Evolutionary conservation across 257 asterid species (phyloP), one percentile per base, ranked within the genome.

Genomic region (Cinchona pubescens): DNA sequence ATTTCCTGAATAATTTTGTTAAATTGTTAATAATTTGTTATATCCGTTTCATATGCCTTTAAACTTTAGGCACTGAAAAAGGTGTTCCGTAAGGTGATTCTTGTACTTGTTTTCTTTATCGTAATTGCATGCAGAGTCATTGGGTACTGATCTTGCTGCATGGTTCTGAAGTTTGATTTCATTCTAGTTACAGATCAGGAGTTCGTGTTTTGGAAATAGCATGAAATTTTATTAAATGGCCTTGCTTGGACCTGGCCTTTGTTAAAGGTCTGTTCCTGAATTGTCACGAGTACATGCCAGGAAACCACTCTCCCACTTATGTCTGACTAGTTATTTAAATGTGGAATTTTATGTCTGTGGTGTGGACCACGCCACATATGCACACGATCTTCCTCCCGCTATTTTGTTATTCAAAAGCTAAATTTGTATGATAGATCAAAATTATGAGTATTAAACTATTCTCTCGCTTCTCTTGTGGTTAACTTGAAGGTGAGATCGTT

Each of bases 401-500:
- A 25, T 25, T 10, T 27, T 12, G 34, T 40, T 67, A 67, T 67
- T 29, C 38, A 67, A 27, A 45, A 69, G 55, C 43, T 27, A 14
- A 10, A 29, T 29, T n/a, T 56, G 15, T 46, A 7, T 43, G 7
- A 7, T 29, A 29, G 59, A 16, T 15, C 48, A 45, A 37, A 23
- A 56, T 62, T 25, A 1, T 13, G 38, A 72, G 56, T 65, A 37
- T 45, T 58, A 46, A 63, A 38, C 21, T 69, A 51, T 79, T 27
- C 51, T 83, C 51, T 59, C 79, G 59, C 80, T 71, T 66, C 49
- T 78, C 73, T 61, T 74, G 64, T 71, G 73, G 42, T 75, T 43
- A 58, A 46, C 61, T 75, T 71, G 84, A 83, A 96, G 99, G 98
- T 96, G 71, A 89, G 99, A 82, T 96, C 99, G 45, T 85, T 96